These are phyloP conservation scores for Verbascum thapsus DNA, from an alignment of 257 asterid genomes.

Conservation along the genomic window DNA sequence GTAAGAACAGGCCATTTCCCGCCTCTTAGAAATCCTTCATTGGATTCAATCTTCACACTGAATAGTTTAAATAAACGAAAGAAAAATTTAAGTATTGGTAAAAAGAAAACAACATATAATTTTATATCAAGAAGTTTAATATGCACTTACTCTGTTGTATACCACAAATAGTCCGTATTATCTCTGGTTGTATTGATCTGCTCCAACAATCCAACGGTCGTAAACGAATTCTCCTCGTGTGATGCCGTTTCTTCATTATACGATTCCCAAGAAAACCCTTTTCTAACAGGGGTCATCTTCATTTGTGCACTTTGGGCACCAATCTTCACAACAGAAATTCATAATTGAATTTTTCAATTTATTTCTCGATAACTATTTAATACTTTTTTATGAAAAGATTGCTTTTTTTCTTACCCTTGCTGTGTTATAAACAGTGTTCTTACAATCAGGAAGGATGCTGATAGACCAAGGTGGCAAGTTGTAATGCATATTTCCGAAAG, in stretches of 20 bases:
- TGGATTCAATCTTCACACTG: slow-evolving; percentile 74
- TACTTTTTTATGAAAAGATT: too few relatives aligned
- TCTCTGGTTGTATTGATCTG: slow-evolving; percentile 95
- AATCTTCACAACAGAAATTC: slow-evolving; percentile 51
- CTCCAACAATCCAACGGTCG: slow-evolving; percentile 77
- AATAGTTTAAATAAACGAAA: slow-evolving; percentile 26
- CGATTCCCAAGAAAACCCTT: slow-evolving; percentile 76
- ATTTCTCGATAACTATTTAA: not conserved
- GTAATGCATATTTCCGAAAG: slow-evolving; percentile 71
- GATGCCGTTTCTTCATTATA: slow-evolving; percentile 80
- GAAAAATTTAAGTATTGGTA: slow-evolving; percentile 1
- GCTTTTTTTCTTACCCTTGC: slow-evolving; percentile 92
- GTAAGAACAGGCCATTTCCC: slow-evolving; percentile 86
- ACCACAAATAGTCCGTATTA: slow-evolving; percentile 90
- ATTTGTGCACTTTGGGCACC: slow-evolving; percentile 93
- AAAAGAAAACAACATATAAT: not conserved
- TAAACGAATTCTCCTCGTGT: slow-evolving; percentile 53
- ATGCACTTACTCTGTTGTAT: slow-evolving; percentile 83
- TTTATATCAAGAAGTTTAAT: not conserved
- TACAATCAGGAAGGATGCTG: slow-evolving; percentile 99
- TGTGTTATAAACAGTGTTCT: slow-evolving; percentile 85
- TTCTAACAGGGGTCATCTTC: slow-evolving; percentile 79
- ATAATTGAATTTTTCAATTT: slow-evolving; percentile 1
- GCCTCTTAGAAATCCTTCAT: slow-evolving; percentile 67
- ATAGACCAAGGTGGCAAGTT: slow-evolving; percentile 98